These are phyloP conservation scores for Luffa acutangula DNA, from an alignment of 306 rosid genomes.

Conservation along the genomic window DNA sequence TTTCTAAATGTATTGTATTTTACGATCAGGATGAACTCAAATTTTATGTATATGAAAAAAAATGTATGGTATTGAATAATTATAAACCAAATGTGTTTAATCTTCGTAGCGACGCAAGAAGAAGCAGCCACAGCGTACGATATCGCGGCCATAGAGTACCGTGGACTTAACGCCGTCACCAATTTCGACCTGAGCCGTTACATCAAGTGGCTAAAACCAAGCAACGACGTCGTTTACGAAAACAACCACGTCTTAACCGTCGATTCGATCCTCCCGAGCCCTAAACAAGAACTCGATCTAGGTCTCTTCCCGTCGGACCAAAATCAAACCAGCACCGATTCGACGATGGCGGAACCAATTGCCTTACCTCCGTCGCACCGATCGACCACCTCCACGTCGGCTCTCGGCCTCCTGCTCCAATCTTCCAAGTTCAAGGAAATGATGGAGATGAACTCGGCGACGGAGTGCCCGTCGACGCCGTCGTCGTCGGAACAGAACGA, in stretches of 20 bases:
- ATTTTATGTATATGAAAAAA: neutral
- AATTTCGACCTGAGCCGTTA: conserved; percentile 36
- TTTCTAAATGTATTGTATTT: no score
- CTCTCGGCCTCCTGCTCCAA: conserved; percentile 33
- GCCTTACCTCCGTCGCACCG: conserved; percentile 7
- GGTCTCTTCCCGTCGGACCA: conserved; percentile 16
- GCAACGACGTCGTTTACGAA: conserved; percentile 4
- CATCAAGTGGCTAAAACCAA: conserved; percentile 35
- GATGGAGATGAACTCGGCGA: conserved; percentile 27
- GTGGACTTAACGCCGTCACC: conserved; percentile 38
- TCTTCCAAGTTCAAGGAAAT: conserved; percentile 42
- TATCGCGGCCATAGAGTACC: conserved; percentile 34
- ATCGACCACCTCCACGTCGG: conserved; percentile 27
- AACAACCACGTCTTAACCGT: neutral
- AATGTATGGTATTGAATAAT: neutral
- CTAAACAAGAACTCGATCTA: conserved; percentile 15
- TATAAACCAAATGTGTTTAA: neutral
- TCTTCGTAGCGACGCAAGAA: conserved; percentile 29
- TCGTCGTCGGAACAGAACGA: neutral
- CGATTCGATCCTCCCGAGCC: conserved; percentile 1
- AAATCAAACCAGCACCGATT: conserved; percentile 1
- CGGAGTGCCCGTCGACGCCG: conserved; percentile 1
- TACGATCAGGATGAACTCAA: no score
- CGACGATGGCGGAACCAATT: conserved; percentile 5
- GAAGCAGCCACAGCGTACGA: conserved; percentile 37